Base-by-base conservation (phyloP, 345 rosid genomes). In the Bretschneidera sinensis region DNA sequence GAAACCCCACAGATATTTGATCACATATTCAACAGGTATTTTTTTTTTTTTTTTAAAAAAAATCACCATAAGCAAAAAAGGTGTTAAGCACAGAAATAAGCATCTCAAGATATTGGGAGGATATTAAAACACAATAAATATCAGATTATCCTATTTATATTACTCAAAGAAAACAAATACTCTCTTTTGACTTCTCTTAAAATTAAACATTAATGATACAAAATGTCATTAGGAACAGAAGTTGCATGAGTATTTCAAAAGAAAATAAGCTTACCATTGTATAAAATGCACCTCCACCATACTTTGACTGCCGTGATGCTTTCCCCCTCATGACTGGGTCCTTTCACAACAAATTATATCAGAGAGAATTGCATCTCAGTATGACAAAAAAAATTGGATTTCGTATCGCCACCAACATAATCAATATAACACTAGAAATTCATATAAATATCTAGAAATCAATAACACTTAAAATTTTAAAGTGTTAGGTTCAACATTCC, bases 261-360 rank as follows among this genome's bases (percentile, higher is more conserved):
- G 15, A 11, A 51, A n/a, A n/a, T 55, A 61, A 21, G 63, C 79
- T 71, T 79, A 77, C 90, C 20, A 80, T 6, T 31, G 83, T 39
- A 39, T 5, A 82, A 76, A 78, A 78, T 52, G 79, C 72, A 64
- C 83, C 83, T 22, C 85, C 81, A 18, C 80, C 67, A 53, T 61
- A 77, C 63, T 66, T 81, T 18, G 79, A 66, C 61, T 78, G 76
- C 24, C 73, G 66, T 15, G 86, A 60, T 62, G 68, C 11, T 72
- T 81, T 81, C 24, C 71, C 78, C 69, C 78, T 71, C 57, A 71
- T 83, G 24, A 74, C 74, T 21, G 84, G 81, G 43, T 81, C 84
- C 89, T 84, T 71, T 24, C 23, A 70, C 15, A n/a, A 39, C 9
- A 64, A 57, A 60, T 5, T 1, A 51, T 11, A 43, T 11, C 62